Base-by-base conservation (phyloP, 257 asterid genomes). In the Nicotiana paniculata region DNA sequence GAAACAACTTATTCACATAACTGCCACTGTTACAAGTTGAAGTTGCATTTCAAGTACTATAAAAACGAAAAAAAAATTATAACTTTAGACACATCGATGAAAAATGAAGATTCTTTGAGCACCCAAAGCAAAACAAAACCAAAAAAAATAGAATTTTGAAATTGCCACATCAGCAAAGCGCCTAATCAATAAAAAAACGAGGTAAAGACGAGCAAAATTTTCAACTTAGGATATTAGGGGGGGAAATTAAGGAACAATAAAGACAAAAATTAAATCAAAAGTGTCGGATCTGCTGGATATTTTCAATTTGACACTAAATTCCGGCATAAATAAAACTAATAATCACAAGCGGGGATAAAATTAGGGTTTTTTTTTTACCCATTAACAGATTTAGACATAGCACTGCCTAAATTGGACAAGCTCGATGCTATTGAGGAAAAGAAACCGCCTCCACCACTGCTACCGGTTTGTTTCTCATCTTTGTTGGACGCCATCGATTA, bases 331-430 rank as follows among this genome's bases (percentile, higher is more conserved):
- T n/a, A 59, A 21, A 70, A n/a, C n/a, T 39, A n/a, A n/a, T 18
- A 69, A 35, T 69, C 33, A 54, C 32, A 77, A 78, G 66, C 4
- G n/a, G 66, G 28, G 28, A 11, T 37, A 4, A 76, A 55, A 80
- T 9, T 11, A 18, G 21, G 85, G 77, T 33, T 66, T 39, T 43
- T 39, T 28, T 28, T 43, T 43, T 89, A 94, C 98, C 98, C 98
- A 86, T 90, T 91, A 39, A 91, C 93, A 39, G 98, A 92, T 92
- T 90, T 91, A 68, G 89, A 83, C 91, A 91, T 88, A 77, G 92
- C 93, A 82, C 66, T 90, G 85, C 94, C 85, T 82, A 94, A 88
- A 83, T 86, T 85, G 83, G 97, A 89, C 48, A 90, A 83, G 65
- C 97, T 90, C 68, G 92, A 89, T 28, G 95, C 84, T 88, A 94